Conservation (phyloP, 73 alveolate genomes). For the Stentor coeruleus region DNA sequence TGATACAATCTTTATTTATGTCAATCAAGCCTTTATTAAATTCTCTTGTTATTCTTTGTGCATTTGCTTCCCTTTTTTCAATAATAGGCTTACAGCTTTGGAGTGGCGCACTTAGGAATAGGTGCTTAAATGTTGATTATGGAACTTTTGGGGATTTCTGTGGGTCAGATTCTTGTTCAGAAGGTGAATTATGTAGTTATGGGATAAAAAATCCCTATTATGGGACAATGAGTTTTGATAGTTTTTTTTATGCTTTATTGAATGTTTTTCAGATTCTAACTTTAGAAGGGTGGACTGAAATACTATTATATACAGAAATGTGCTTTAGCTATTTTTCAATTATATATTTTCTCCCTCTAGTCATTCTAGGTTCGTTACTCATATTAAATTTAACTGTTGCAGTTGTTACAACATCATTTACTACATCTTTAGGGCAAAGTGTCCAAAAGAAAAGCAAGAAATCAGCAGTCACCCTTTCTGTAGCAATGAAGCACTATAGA, state of each 20-base stretch:
- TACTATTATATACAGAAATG: slow-evolving; percentile 29
- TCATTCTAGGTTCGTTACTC: background rate
- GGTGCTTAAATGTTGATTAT: slow-evolving; percentile 67
- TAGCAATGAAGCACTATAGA: background rate
- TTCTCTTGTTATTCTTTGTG: slow-evolving; percentile 74
- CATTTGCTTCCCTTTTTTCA: slow-evolving; percentile 83
- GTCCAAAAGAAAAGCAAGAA: background rate
- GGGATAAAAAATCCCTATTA: slow-evolving; percentile 74
- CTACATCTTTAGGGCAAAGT: background rate
- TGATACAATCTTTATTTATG: background rate
- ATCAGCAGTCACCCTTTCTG: background rate
- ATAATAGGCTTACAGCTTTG: slow-evolving; percentile 89
- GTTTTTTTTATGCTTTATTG: slow-evolving; percentile 57
- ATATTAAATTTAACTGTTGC: background rate
- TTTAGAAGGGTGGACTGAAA: slow-evolving; percentile 76
- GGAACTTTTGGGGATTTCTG: slow-evolving; percentile 48
- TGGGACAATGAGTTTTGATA: slow-evolving; percentile 79
- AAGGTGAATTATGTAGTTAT: slow-evolving; percentile 84
- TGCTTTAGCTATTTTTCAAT: background rate
- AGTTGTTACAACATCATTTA: background rate
- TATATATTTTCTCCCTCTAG: background rate
- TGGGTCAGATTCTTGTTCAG: slow-evolving; percentile 49
- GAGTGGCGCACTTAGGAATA: slow-evolving; percentile 71
- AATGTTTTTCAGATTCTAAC: slow-evolving; percentile 58
- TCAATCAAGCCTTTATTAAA: slow-evolving; percentile 62